Evolutionary conservation across 345 rosid species (phyloP).

Genomic region (Brassica incana): DNA sequence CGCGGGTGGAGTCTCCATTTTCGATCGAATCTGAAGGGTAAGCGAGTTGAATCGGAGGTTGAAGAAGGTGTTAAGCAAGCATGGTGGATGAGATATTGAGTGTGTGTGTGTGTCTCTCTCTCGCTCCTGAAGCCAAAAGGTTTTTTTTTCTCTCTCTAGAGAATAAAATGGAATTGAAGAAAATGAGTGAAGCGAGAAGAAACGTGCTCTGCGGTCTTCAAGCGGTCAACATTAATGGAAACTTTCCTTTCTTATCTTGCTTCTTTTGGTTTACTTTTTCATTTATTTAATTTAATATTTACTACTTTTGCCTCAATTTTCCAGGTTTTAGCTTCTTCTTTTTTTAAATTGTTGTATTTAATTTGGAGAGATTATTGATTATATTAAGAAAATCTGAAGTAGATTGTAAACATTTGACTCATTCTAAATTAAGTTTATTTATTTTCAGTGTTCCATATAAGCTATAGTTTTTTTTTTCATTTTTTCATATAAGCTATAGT

Average conservation of each 20-base stretch:
- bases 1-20: slow-evolving; percentile 69
- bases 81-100: slow-evolving; percentile 5
- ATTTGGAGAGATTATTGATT: background rate
- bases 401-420: background rate
- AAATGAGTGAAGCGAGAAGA: slow-evolving; percentile 5
- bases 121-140: slow-evolving; percentile 7
- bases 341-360: background rate
- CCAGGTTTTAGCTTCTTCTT: background rate
- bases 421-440: background rate
- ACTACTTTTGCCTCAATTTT: slow-evolving; percentile 14
- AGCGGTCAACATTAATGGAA: slow-evolving; percentile 41
- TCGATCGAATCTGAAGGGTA: slow-evolving; percentile 15
- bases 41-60: slow-evolving; percentile 31
- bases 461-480: background rate
- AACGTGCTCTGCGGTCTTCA: slow-evolving; percentile 11
- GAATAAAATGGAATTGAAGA: slow-evolving; percentile 16
- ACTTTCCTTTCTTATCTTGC: slow-evolving; percentile 19
- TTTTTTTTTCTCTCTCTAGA: slow-evolving; percentile 1
- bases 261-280: background rate
- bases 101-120: background rate
- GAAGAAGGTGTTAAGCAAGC: slow-evolving; percentile 20
- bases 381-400: background rate
- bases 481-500: background rate
- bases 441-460: background rate
- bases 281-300: background rate